Evolutionary conservation across 441 rosid genomes (phyloP), one percentile per base, ranked within the genome.

Genomic region (Pelargonium citronellum): DNA sequence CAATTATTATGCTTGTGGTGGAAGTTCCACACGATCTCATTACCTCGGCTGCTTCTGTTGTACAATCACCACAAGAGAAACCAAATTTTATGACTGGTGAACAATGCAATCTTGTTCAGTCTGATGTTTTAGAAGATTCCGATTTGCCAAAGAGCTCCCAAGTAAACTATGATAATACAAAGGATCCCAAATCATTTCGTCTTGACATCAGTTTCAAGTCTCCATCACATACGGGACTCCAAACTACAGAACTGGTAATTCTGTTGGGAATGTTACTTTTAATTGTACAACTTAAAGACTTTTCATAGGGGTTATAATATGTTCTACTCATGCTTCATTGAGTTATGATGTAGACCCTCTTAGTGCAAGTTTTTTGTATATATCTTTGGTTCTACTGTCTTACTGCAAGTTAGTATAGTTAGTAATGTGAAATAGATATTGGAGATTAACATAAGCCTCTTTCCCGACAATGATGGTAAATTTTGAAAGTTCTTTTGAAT

Each of bases 181-280:
- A 80, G 75, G 82, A 82, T 77, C 88, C 84, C 73, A 88, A 90
- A 76, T 87, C 92, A 70, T 83, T 95, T 66, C 93, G 91, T 51
- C 83, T 95, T 67, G 97, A 95, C 85, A 92, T 95, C 85, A 95
- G 97, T 81, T 91, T 91, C 80, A 89, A 87, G 87, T 85, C 97
- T 73, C 79, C 91, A 73, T 95, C 97, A 15, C 99, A 95, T 80
- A 95, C 97, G 49, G 99, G 97, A 75, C 86, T 91, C 73, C 95
- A 91, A 83, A 95, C 99, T 73, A 90, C 99, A 11, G 88, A 90
- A 75, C 82, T 95, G 92, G 99, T 91, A 87, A 69, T 47, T 61
- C 68, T 68, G 22, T 43, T n/a, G 64, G 30, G 67, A 7, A n/a
- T 55, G 65, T 27, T 62, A 20, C 64, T 22, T 64, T 67, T 34